phyloP scores from a whole-genome alignment of 148 eudicot species.

The Rhododendron henanense region DNA sequence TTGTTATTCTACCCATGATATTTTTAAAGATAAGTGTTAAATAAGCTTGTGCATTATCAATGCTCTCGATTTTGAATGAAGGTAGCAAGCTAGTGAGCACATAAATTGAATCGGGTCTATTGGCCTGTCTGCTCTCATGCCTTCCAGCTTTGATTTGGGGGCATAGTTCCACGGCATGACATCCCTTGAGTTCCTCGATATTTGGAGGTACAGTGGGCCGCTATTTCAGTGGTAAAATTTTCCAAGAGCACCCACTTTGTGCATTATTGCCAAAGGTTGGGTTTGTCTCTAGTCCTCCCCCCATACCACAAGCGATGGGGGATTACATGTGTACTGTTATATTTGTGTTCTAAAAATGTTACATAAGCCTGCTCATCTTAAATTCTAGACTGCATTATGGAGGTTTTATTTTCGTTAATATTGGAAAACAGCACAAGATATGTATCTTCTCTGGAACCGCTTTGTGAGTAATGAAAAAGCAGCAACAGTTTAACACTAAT shows the following conservation, averaged over 20 bases:
- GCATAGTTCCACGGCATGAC: too few relatives aligned
- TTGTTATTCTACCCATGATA: neutral
- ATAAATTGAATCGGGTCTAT: too few relatives aligned
- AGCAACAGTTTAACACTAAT: neutral
- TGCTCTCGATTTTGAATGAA: neutral
- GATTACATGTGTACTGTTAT: neutral
- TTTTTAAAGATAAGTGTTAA: neutral
- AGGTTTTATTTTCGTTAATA: neutral
- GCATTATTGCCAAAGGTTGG: neutral
- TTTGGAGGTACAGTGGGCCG: too few relatives aligned
- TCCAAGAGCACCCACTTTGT: neutral
- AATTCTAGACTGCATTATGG: neutral
- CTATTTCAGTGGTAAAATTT: too few relatives aligned
- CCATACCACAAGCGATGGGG: neutral
- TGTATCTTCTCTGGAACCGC: neutral
- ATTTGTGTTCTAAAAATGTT: neutral
- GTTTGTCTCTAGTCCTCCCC: neutral
- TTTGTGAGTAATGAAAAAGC: neutral
- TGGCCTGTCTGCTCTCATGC: too few relatives aligned
- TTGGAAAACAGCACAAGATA: neutral
- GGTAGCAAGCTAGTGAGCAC: neutral
- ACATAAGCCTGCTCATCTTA: neutral
- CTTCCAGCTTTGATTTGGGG: too few relatives aligned
- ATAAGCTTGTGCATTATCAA: neutral
- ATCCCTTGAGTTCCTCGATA: too few relatives aligned